Base-by-base conservation (phyloP, 257 asterid genomes). In the Oldenlandia corymbosa region DNA sequence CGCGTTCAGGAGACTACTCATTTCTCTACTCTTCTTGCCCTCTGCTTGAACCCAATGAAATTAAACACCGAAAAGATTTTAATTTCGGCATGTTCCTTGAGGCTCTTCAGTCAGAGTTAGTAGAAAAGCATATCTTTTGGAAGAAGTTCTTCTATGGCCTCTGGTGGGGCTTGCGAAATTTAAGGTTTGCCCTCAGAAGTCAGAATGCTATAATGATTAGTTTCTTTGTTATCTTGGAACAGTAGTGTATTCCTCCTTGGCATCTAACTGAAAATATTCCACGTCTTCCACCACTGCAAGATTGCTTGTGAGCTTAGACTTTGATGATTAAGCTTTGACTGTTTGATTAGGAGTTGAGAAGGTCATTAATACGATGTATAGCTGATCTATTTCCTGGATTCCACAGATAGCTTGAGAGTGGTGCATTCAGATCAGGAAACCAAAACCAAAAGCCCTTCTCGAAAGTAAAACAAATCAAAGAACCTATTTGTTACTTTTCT, bases 151-250 rank as follows among this genome's bases (percentile, higher is more conserved):
- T 80, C 51, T 78, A 76, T 58, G 82, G 91, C 83, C 82, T 86
- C 67, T 86, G 95, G 91, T 86, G 95, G 95, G 95, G 91, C 16
- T 70, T 84, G 30, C 62, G 91, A 42, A 82, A 73, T 75, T 74
- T 84, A 67, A 86, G 89, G 95, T 84, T 27, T 60, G 60, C 72
- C 45, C 39, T 11, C 11, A 11, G 47, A n/a, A n/a, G n/a, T n/a
- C n/a, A 45, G 50, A 14, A 27, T 47, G 24, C 5, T 43, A 3
- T 34, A 42, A 41, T 60, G 47, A 42, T 42, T 1, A 42, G 3
- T 45, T 12, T 43, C 4, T 43, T 43, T 43, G 13, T 39, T 39
- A 10, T 39, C 1, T 14, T 39, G 45, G 7, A 39, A 6, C 45
- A 39, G 1, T 5, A 39, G 54, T 34, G 37, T 37, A 10, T 42